Percentiles rank a stretch among this genome's conserved stretches.
Conservation (phyloP, 805 yeast species). For the Saccharomycopsis microspora region DNA sequence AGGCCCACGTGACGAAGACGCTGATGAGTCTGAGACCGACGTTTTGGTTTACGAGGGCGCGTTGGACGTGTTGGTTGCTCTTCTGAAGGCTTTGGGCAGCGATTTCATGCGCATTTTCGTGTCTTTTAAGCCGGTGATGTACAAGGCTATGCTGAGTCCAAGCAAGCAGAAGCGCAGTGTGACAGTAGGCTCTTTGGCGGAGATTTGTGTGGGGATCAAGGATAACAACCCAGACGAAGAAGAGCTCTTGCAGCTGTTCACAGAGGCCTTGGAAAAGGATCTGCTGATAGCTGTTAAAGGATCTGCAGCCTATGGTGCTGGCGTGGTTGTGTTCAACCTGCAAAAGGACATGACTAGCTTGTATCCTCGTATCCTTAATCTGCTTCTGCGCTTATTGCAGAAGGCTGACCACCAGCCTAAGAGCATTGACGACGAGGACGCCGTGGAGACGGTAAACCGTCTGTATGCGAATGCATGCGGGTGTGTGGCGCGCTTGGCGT, state of each 20-base stretch:
- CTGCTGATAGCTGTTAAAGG: slow-evolving; percentile 83
- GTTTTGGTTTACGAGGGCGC: slow-evolving; percentile 77
- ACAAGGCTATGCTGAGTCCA: slow-evolving; percentile 46
- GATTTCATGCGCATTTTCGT: slow-evolving; percentile 68
- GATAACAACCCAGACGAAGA: slow-evolving; percentile 51
- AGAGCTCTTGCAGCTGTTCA: slow-evolving; percentile 61
- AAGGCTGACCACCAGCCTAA: slow-evolving; percentile 61
- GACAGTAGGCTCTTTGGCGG: slow-evolving; percentile 86
- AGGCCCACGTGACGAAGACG: slow-evolving; percentile 40
- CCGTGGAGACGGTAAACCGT: slow-evolving; percentile 69
- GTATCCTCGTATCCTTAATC: slow-evolving; percentile 57
- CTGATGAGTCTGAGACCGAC: slow-evolving; percentile 45
- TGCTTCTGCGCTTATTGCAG: slow-evolving; percentile 59
- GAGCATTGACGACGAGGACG: slow-evolving; percentile 60
- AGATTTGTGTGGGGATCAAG: slow-evolving; percentile 69
- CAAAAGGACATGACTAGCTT: slow-evolving; percentile 43
- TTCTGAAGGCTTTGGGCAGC: slow-evolving; percentile 65
- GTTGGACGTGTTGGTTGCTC: slow-evolving; percentile 70
- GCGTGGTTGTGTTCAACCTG: slow-evolving; percentile 48
- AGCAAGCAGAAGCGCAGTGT: slow-evolving; percentile 68
- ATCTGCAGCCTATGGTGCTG: slow-evolving; percentile 93
- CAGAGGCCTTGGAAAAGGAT: slow-evolving; percentile 58
- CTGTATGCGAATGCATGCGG: slow-evolving; percentile 93
- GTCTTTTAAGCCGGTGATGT: slow-evolving; percentile 56
- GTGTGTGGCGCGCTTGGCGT: slow-evolving; percentile 86